Conservation (phyloP, 345 rosid genomes). For the Theobroma cacao region DNA sequence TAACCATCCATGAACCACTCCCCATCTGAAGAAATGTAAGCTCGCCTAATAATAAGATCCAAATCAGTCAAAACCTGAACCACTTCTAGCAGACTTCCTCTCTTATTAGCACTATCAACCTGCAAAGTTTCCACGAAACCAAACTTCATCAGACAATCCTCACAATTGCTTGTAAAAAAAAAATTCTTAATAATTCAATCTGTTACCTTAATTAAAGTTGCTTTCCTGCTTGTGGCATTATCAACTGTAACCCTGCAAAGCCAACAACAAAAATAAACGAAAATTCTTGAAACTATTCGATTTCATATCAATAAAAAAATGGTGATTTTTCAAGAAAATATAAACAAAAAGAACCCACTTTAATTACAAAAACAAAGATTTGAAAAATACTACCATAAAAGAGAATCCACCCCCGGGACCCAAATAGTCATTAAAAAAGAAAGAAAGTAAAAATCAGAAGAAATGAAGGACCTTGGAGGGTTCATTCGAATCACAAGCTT, state of each 20-base stretch:
- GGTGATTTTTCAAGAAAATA: neutral
- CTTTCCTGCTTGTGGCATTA: conserved; percentile 52
- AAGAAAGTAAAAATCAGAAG: neutral
- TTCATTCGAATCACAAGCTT: conserved; percentile 76
- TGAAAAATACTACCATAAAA: neutral
- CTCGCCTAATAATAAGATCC: conserved; percentile 65
- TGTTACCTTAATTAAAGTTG: conserved; percentile 66
- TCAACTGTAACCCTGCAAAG: conserved; percentile 69
- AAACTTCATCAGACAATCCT: neutral
- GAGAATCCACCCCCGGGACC: conserved; percentile 1
- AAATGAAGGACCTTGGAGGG: conserved; percentile 62
- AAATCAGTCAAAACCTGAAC: conserved; percentile 82
- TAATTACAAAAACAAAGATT: neutral
- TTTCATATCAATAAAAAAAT: conserved; percentile 13
- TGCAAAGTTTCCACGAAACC: conserved; percentile 19
- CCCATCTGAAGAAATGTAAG: conserved; percentile 86
- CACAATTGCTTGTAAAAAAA: conserved; percentile 7
- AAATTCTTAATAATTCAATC: conserved; percentile 13
- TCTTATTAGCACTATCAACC: conserved; percentile 82
- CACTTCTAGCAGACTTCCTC: conserved; percentile 76
- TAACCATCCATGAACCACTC: conserved; percentile 93
- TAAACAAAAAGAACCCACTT: conserved; percentile 19
- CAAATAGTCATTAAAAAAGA: neutral
- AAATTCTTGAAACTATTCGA: conserved; percentile 15
- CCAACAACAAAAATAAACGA: conserved; percentile 18